Evolutionary conservation across 23 red algal genomes (phyloP), one percentile per base, ranked within the genome.

Genomic region (Porphyridium purpureum): DNA sequence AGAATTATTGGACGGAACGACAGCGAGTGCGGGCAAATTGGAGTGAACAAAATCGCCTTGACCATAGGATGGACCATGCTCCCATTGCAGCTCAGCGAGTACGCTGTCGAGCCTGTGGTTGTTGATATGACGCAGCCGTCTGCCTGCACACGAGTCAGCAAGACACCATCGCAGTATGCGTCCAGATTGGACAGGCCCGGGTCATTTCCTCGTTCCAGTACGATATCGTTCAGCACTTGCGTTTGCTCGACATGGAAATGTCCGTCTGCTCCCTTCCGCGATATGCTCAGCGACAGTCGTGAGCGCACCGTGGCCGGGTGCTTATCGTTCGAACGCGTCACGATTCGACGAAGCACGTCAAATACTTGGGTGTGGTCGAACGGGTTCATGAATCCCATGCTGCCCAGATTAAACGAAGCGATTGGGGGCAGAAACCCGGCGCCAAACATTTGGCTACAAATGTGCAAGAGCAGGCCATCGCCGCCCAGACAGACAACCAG

Each of bases 401-500:
- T 75, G 9, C 87, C 87, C 0, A 94, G 63, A 53, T 94, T 81
- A 59, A 94, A 94, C 11, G 68, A 72, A 17, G 83, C 49, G 24
- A 94, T 70, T 23, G 87, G 87, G 25, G 87, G 87, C 2, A 83
- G 74, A n/a, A n/a, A n/a, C n/a, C n/a, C n/a, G 0, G 87, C 76
- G 22, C 47, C 55, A 50, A 94, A 94, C 7, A 94, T 64, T 5
- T 76, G 72, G 14, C 60, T 78, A n/a, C n/a, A n/a, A 11, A 73
- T 69, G 64, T 94, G 87, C 19, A 94, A 47, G 47, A 94, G 77
- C 3, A 94, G 72, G 4, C 87, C 87, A 41, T 94, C 87, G 20
- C 87, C 87, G 32, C 87, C 87, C 7, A 94, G 64, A 49, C 87
- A 83, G 29, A 94, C 47, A 20, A 94, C 87, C n/a, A n/a, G n/a